These are phyloP conservation scores for Linnemannia hyalina DNA, from an alignment of 192 early-diverging fungal species.

Conservation along the genomic window DNA sequence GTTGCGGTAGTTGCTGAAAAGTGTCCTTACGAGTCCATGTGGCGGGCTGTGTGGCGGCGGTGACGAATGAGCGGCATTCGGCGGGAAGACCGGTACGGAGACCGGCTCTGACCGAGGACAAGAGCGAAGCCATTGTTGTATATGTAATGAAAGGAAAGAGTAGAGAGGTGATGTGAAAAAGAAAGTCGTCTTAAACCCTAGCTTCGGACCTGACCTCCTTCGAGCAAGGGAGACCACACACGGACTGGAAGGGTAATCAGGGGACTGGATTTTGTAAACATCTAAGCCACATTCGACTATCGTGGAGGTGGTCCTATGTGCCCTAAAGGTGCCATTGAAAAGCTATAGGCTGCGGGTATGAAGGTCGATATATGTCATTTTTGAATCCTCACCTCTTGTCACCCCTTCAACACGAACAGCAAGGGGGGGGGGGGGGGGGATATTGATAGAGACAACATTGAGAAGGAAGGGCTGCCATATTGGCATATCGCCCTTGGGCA, in stretches of 20 bases:
- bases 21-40: conserved; percentile 51
- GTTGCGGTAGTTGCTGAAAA: background rate
- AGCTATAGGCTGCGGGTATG: no score
- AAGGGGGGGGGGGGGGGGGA: no score
- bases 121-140: conserved; percentile 46
- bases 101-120: conserved; percentile 43
- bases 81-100: conserved; percentile 33
- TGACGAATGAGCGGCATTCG: conserved; percentile 45
- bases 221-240: background rate
- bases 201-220: background rate
- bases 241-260: no score
- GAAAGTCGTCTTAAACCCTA: background rate
- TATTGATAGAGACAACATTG: no score
- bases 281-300: conserved; percentile 6
- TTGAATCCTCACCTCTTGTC: no score
- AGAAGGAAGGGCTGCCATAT: no score
- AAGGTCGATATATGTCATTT: no score
- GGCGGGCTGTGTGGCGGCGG: conserved; percentile 43
- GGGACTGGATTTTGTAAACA: conserved; percentile 18
- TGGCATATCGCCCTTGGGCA: no score
- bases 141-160: background rate
- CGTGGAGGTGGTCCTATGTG: no score
- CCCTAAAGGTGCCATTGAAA: no score
- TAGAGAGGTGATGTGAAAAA: background rate
- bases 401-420: no score